A percentile compares a stretch with the other conserved stretches of the same genome.
Conservation (phyloP, 441 rosid species). For the Melastoma candidum region DNA sequence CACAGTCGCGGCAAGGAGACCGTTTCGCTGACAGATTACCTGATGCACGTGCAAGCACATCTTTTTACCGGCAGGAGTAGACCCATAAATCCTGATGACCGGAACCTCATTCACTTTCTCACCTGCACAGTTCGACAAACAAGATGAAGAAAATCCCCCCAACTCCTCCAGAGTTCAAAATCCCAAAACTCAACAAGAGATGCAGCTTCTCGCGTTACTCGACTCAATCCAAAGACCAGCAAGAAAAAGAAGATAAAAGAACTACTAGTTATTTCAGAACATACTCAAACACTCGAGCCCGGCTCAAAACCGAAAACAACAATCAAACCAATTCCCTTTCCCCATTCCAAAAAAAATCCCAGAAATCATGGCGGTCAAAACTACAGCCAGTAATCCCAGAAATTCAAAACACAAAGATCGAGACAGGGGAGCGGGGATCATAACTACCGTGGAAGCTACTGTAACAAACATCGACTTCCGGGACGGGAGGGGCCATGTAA, state of each 20-base stretch:
- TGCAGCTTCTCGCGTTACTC: too few species aligned
- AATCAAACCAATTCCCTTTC: too few species aligned
- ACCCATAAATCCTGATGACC: conserved; percentile 76
- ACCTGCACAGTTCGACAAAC: conserved; percentile 32
- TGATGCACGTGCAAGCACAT: conserved; percentile 84
- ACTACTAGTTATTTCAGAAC: too few species aligned
- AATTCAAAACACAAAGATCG: not conserved
- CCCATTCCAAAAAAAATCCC: too few species aligned
- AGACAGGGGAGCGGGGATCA: not conserved
- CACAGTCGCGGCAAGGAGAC: not conserved
- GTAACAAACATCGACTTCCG: conserved; percentile 62
- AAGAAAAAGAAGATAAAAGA: too few species aligned
- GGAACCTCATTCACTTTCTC: conserved; percentile 84
- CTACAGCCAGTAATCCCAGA: not conserved
- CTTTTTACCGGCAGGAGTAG: conserved; percentile 90
- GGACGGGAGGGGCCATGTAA: conserved; percentile 80
- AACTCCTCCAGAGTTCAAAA: too few species aligned
- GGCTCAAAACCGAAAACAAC: too few species aligned
- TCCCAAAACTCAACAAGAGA: too few species aligned
- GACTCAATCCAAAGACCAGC: too few species aligned
- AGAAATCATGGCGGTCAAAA: too few species aligned
- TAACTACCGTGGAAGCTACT: conserved; percentile 71
- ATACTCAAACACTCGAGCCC: too few species aligned
- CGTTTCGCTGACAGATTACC: not conserved
- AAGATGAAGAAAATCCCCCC: too few species aligned